Percentiles rank a stretch among this genome's conserved stretches.
These are phyloP conservation scores for Melanopsichium pennsylvanicum DNA, from an alignment of 1,284 basidiomycete species.

Conservation along the genomic window DNA sequence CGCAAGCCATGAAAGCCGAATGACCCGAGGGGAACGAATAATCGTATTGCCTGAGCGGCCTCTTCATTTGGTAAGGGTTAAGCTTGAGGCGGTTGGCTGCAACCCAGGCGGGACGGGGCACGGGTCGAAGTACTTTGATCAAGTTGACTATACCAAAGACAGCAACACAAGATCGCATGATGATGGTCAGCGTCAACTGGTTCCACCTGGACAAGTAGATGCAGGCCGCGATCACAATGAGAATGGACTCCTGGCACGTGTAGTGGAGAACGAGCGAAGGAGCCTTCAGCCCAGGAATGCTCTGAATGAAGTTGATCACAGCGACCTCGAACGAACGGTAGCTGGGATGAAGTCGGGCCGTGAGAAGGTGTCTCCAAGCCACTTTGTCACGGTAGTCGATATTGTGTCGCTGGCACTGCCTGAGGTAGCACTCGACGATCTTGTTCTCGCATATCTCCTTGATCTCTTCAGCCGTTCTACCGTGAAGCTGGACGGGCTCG, in stretches of 20 bases:
- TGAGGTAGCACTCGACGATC: constrained; percentile 26
- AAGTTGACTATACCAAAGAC: constrained; percentile 22
- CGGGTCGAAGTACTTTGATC: constrained; percentile 19
- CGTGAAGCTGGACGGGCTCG: constrained; percentile 13
- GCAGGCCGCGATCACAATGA: constrained; percentile 16
- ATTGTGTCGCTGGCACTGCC: constrained; percentile 19
- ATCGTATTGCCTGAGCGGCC: constrained; percentile 20
- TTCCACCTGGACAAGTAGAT: constrained; percentile 27
- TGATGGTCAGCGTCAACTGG: constrained; percentile 19
- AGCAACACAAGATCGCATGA: constrained; percentile 23
- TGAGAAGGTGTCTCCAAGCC: constrained; percentile 19
- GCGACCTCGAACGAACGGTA: constrained; percentile 18
- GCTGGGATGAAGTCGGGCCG: constrained; percentile 20
- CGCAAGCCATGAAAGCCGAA: constrained; percentile 24
- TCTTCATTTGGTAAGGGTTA: constrained; percentile 18
- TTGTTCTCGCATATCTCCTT: constrained; percentile 12
- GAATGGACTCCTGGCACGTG: constrained; percentile 11
- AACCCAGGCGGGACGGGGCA: constrained; percentile 26
- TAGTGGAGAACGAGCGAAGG: constrained; percentile 19
- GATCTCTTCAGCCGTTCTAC: constrained; percentile 18
- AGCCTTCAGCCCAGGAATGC: constrained; percentile 13
- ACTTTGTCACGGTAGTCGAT: constrained; percentile 31
- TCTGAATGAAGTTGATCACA: constrained; percentile 18
- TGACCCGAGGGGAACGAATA: constrained; percentile 25
- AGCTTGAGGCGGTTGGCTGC: constrained; percentile 20